These are phyloP conservation scores for Yamadazyma conglobata DNA, from an alignment of 1,139 yeast genomes.

Conservation along the genomic window DNA sequence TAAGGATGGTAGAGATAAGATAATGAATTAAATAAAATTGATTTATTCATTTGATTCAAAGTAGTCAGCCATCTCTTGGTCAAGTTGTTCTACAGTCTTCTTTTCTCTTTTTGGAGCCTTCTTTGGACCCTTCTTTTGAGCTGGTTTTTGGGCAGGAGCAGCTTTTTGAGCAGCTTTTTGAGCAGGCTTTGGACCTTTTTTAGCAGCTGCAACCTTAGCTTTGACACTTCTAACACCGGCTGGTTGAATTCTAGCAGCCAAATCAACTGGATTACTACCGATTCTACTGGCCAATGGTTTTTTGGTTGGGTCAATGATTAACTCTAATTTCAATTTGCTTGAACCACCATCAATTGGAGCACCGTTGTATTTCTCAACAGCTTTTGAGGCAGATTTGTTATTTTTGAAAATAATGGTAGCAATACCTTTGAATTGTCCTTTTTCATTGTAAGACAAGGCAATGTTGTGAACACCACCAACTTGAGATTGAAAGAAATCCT, in stretches of 20 bases:
- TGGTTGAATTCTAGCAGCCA: conserved; percentile 18
- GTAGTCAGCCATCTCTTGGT: conserved; percentile 91
- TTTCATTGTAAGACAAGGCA: conserved; percentile 75
- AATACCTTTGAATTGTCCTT: conserved; percentile 88
- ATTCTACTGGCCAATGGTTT: conserved; percentile 76
- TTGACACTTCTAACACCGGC: conserved; percentile 13
- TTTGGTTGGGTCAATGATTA: conserved; percentile 80
- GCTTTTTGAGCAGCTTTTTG: conserved; percentile 24
- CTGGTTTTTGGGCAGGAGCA: conserved; percentile 10
- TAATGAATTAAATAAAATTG: no score
- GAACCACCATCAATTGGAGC: conserved; percentile 92
- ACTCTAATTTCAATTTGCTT: conserved; percentile 72
- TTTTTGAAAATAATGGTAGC: conserved; percentile 80
- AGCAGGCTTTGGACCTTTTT: conserved; percentile 17
- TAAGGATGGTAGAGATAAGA: no score
- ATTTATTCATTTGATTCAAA: conserved; percentile 31
- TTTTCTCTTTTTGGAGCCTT: conserved; percentile 48
- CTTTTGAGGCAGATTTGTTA: conserved; percentile 61
- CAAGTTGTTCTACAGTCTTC: conserved; percentile 86
- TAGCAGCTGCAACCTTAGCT: conserved; percentile 21
- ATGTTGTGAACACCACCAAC: conserved; percentile 81
- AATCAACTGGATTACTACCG: conserved; percentile 23
- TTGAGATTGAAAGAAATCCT: conserved; percentile 88
- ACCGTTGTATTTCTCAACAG: conserved; percentile 83
- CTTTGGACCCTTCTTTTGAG: conserved; percentile 21